Percentiles rank a stretch among this genome's conserved stretches.
These are phyloP conservation scores for Candida xiaguanensis DNA, from an alignment of 805 yeast genomes.

Conservation along the genomic window DNA sequence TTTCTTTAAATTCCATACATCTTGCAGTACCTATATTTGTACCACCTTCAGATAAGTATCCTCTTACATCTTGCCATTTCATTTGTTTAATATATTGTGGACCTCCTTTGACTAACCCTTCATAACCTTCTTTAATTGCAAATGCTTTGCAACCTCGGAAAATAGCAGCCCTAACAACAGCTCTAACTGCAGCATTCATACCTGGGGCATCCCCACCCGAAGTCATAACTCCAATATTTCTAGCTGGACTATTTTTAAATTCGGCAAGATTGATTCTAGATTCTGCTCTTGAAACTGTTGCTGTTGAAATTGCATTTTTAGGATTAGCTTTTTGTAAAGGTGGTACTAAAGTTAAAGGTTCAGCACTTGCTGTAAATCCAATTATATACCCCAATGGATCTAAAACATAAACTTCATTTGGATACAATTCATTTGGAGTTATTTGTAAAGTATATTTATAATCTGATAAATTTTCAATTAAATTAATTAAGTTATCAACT, in stretches of 20 bases:
- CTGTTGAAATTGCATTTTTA: constrained; percentile 10
- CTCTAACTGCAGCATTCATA: constrained; percentile 94
- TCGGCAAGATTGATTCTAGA: constrained; percentile 1
- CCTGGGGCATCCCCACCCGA: constrained; percentile 99
- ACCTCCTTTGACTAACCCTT: constrained; percentile 89
- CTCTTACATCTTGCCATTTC: constrained; percentile 94
- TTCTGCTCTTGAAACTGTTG: constrained; percentile 10
- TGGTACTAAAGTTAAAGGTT: constrained; percentile 53
- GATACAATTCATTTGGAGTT: constrained; percentile 69
- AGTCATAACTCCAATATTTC: constrained; percentile 91
- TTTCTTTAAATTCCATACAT: constrained; percentile 78
- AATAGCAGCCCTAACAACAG: constrained; percentile 91
- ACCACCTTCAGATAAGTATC: constrained; percentile 90
- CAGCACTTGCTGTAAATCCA: constrained; percentile 67
- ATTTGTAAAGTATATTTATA: constrained; percentile 44
- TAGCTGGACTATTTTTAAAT: constrained; percentile 14
- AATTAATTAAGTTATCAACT: constrained; percentile 35
- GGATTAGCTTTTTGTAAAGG: constrained; percentile 30
- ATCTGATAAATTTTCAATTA: constrained; percentile 31
- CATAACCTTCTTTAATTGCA: constrained; percentile 92
- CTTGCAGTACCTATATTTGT: constrained; percentile 96
- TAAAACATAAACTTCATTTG: constrained; percentile 68
- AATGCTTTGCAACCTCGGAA: constrained; percentile 83
- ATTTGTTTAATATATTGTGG: constrained; percentile 63
- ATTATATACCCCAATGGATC: constrained; percentile 84